Base-by-base conservation (phyloP, 1,139 yeast genomes). In the Kurtzmaniella quercitrusa region DNA sequence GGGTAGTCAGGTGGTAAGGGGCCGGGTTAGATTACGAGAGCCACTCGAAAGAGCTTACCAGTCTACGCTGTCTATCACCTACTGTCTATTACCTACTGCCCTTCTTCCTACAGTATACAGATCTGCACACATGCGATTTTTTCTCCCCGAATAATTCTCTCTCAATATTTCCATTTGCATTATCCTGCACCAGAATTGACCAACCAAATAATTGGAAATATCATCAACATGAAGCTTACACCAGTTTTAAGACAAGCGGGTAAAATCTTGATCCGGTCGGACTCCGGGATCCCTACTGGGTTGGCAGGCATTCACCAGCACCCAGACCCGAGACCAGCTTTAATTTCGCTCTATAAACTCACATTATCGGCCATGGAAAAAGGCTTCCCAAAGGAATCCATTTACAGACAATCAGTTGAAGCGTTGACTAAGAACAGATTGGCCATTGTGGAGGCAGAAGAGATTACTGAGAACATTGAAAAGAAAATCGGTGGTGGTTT, bases 311-410 rank as follows among this genome's bases (percentile, higher is more conserved):
- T 88, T 49, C 75, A 70, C 60, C 85, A 83, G 59, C 95, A 87
- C 60, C 95, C 95, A 45, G 77, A 84, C 61, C 95, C 96, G 46
- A 79, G 89, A 62, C 93, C 94, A 2, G 87, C 91, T 3, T 73
- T 88, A 55, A 68, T 81, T 46, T 77, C 85, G 43, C 71, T 87
- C 41, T 88, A 88, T 68, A 77, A 77, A 52, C 79, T 84, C 47
- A 88, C 96, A 2, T 70, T 88, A 55, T 65, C 68, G 38, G 73
- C 79, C 41, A 70, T 88, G 54, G 66, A 75, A 40, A 68, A 68
- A 27, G 77, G 79, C 54, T 82, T 82, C 62, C 96, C 96, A 29
- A 65, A 75, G 44, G 77, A 80, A 33, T 80, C 91, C 25, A 80
- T 89, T 29, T 88, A 88, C 68, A 77, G 85, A 62, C 86, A 84